These are phyloP conservation scores for Filosporella fistucella DNA, from an alignment of 495 filamentous ascomycete genomes.

Conservation along the genomic window DNA sequence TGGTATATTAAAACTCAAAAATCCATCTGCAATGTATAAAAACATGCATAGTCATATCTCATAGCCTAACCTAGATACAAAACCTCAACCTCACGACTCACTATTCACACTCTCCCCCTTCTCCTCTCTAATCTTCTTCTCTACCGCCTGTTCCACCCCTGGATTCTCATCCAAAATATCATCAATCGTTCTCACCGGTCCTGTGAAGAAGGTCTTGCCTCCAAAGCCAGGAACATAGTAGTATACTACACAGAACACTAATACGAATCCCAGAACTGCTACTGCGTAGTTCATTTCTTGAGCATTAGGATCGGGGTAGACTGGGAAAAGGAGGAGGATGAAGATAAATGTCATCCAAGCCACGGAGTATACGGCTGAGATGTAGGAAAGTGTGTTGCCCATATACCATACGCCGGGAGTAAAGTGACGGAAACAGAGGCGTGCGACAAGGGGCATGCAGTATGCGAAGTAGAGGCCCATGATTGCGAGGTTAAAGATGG, in stretches of 20 bases:
- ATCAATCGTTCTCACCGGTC: slow-evolving; percentile 20
- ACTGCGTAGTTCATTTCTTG: slow-evolving; percentile 22
- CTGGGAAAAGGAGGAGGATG: slow-evolving; percentile 16
- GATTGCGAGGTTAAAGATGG: slow-evolving; percentile 23
- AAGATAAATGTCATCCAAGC: slow-evolving; percentile 22
- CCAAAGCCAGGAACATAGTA: slow-evolving; percentile 16
- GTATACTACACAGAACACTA: slow-evolving; percentile 18
- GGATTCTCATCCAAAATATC: slow-evolving; percentile 15
- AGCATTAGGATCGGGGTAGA: slow-evolving; percentile 5
- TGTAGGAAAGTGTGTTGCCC: slow-evolving; percentile 11
- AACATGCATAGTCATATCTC: too few relatives aligned
- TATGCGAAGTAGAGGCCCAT: slow-evolving; percentile 23
- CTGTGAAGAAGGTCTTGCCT: slow-evolving; percentile 20
- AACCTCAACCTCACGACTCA: too few relatives aligned
- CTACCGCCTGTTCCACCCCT: background rate
- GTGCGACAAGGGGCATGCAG: slow-evolving; percentile 18
- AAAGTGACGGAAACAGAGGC: slow-evolving; percentile 15
- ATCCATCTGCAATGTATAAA: too few relatives aligned
- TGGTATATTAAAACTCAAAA: too few relatives aligned
- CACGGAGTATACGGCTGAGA: slow-evolving; percentile 11
- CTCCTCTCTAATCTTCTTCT: background rate
- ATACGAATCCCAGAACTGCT: slow-evolving; percentile 15
- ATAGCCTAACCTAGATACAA: too few relatives aligned
- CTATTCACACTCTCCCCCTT: background rate
- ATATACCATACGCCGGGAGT: slow-evolving; percentile 19